Base-by-base conservation (phyloP, 2,329 filamentous ascomycete species). In the Esteya vermicola region DNA sequence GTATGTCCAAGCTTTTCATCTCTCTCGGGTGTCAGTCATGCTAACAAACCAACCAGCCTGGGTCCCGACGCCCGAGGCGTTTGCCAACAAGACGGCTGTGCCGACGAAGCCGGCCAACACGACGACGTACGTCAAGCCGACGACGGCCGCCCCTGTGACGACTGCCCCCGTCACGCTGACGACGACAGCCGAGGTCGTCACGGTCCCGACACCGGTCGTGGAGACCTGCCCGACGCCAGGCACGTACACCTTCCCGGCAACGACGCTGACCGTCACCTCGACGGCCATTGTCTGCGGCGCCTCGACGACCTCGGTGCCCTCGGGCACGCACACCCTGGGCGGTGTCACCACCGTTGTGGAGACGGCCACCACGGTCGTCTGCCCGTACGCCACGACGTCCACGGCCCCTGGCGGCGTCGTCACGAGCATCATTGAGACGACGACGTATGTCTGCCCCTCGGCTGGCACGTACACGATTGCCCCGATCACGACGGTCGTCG, bases 381-480 rank as follows among this genome's bases (percentile, higher is more conserved):
- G 75, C 71, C 79, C 80, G 38, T 75, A 78, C 49, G 78, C 80
- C 49, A 75, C 75, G 44, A 69, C 75, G 50, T 67, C 68, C 50
- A 78, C 77, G 49, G 62, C 57, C 42, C 61, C 64, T 48, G 62
- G 59, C 47, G 70, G 70, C 48, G 70, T 73, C 38, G 70, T 72
- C 43, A 83, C 75, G 62, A 81, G 70, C 63, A 65, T 78, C 51
- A 73, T 85, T 53, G 64, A 71, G 61, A 73, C 65, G 51, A 85
- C 81, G 53, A 78, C 75, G 53, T 84, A 78, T 54, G 71, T 47
- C 34, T 48, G 46, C 45, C 47, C 47, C 13, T 66, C 65, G 37
- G 67, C 79, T 52, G 81, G 81, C 57, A 84, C 78, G 42, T 86
- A 85, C 70, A 85, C 78, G 55, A 77, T 86, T 51, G 76, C 68